A percentile compares a stretch with the other conserved stretches of the same genome.
Conservation (phyloP, 495 filamentous ascomycete species). For the Penicillium waksmanii region DNA sequence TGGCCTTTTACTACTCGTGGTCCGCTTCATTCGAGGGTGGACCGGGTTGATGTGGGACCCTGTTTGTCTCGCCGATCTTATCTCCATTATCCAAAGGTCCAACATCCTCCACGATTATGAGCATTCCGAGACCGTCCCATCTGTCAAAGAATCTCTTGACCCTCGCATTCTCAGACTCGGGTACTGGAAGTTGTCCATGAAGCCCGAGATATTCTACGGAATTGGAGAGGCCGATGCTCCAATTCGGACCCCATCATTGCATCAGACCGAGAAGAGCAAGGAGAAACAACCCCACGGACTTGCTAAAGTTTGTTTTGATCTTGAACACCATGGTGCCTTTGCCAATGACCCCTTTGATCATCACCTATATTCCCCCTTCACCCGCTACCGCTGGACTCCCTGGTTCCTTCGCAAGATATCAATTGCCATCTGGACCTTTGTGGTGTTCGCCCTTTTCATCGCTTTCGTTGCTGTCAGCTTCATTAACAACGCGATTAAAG, state of each 20-base stretch:
- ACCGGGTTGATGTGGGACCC: constrained; percentile 88
- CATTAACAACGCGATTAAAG: constrained; percentile 63
- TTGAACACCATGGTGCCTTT: constrained; percentile 42
- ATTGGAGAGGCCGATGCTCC: constrained; percentile 64
- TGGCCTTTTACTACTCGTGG: constrained; percentile 57
- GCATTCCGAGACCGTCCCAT: constrained; percentile 57
- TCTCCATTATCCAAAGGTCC: constrained; percentile 74
- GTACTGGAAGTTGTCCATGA: constrained; percentile 75
- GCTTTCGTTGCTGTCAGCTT: constrained; percentile 80
- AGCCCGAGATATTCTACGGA: constrained; percentile 64
- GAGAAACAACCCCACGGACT: constrained; percentile 38
- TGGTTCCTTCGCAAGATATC: constrained; percentile 72
- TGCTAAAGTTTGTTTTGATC: constrained; percentile 42
- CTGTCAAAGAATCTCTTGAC: constrained; percentile 49
- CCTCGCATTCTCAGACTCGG: constrained; percentile 68
- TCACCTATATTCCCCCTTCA: constrained; percentile 48
- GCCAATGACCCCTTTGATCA: constrained; percentile 41
- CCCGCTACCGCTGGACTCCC: constrained; percentile 71
- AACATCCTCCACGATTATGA: constrained; percentile 75
- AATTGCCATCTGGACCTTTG: constrained; percentile 65
- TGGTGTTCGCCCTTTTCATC: constrained; percentile 65
- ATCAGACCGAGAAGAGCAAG: constrained; percentile 37
- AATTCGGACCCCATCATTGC: constrained; percentile 58
- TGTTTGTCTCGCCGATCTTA: constrained; percentile 75
- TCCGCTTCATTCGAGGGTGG: constrained; percentile 51